Base-by-base conservation (phyloP, 108 stramenopile genomes). In the Cyclostephanos invisitatus region DNA sequence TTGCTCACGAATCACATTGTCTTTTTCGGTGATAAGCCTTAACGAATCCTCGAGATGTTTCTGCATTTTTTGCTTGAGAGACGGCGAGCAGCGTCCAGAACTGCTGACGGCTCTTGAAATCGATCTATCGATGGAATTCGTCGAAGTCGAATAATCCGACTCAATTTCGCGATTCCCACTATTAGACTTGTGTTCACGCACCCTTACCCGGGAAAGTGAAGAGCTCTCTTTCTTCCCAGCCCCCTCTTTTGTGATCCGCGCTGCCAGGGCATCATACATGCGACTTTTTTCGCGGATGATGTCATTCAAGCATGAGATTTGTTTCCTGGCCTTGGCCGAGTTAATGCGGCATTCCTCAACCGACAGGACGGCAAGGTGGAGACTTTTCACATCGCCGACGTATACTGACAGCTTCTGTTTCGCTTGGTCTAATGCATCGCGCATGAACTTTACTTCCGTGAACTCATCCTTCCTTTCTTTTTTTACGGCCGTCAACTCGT, bases 221-320 rank as follows among this genome's bases (percentile, higher is more conserved):
- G 46, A 53, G 27, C 56, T 55, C 53, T 11, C 44, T 25, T 61
- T 28, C 24, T 70, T 71, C 15, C 48, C 55, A 27, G n/a, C 21
- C 28, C 62, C 15, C 20, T 50, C 79, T 24, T 29, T 25, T 32
- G 64, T 74, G 36, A 70, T 46, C 8, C 55, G 44, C 14, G 44
- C 12, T 46, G 44, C 44, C 15, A 46, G 44, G 44, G 44, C 44
- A 46, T 46, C 44, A 46, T 46, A 46, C 44, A 46, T 17, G 9
- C 53, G 49, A 42, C 70, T 65, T 28, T 80, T 80, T 46, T 64
- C 64, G 9, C 65, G 55, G 7, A 80, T 54, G 11, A 74, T 24
- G 21, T 65, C 58, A 44, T 73, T 73, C 68, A 80, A 37, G 44
- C 72, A 69, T 15, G 17, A 11, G 6, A 73, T 18, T 62, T 80